Base-by-base conservation (phyloP, 2,329 filamentous ascomycete genomes). In the Apiospora rasikravindrae region DNA sequence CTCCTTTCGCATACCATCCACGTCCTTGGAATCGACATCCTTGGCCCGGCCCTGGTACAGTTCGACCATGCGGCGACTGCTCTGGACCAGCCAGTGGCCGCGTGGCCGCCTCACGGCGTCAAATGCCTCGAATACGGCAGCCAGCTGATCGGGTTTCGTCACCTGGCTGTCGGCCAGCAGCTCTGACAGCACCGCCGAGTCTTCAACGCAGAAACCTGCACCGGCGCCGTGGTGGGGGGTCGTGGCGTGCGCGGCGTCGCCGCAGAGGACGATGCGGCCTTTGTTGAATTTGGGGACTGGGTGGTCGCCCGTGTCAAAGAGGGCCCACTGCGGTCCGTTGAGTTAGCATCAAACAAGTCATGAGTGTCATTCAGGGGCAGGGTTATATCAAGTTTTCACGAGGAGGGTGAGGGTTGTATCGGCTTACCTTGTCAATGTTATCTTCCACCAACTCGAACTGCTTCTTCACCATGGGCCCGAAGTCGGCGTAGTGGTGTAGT, bases 161-260 rank as follows among this genome's bases (percentile, higher is more conserved):
- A 69, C 70, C 0, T 37, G 66, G 19, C 8, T n/a, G 37, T 69
- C 66, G 3, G 26, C 66, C 29, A 71, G 26, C 57, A 71, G n/a
- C n/a, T 19, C 45, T 1, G 66, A 29, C 66, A 71, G 14, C 24
- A 71, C 64, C 16, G 70, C 70, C 13, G 70, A 24, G 72, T 90
- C 88, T 74, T 90, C 87, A 71, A 91, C 87, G 1, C 86, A 88
- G 76, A 90, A 85, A 1, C 88, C 88, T 0, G 88, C 86, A 2
- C 90, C 90, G 1, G 89, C 86, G 0, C 89, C 90, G 57, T 90
- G 87, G 51, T 89, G 87, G 0, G 90, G 90, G 0, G 89, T 88
- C 51, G 88, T 88, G 0, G 89, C 89, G 77, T 92, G 90, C 0
- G 90, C 90, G 0, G 90, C 89, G 76, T 92, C 90, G 19, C 90